Base-by-base conservation (phyloP, 345 rosid genomes). In the Melaleuca quinquenervia region DNA sequence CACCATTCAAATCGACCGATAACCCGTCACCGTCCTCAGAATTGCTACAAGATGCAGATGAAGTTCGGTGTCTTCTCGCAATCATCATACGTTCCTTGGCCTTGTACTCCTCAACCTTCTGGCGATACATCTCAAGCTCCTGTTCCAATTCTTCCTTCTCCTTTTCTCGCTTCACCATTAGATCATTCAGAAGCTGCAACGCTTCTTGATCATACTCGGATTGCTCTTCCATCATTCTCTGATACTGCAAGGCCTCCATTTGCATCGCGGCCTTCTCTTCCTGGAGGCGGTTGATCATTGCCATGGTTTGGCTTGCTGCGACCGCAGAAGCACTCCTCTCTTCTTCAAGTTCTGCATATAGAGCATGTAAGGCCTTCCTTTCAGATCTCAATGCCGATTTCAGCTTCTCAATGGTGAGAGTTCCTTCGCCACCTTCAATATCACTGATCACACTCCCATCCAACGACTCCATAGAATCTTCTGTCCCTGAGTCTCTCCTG, bases 181-280 rank as follows among this genome's bases (percentile, higher is more conserved):
- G 92, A 52, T 98, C 99, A 87, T 96, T 98, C 87, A 98, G 86
- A 45, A 95, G 86, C 93, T 94, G 98, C 93, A 96, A 87, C 15
- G 99, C 99, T 92, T 98, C 99, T 89, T 98, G 99, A 84, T 98
- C 99, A 21, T 95, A 98, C 87, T 96, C 99, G 0, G 98, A 89
- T 83, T 96, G 99, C 86, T 98, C 99, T 78, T 98, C 99, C 99
- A 98, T 98, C 99, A 98, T 96, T 85, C 99, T 91, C 90, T 98
- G 98, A 50, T 98, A 98, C 89, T 98, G 99, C 89, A 96, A 88
- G 26, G 99, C 99, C 86, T 98, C 99, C 99, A 98, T 98, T 94
- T 96, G 99, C 99, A 96, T 94, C 21, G 98, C 98, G 0, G 99
- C 98, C 89, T 95, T 98, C 92, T 98, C 99, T 87, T 98, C 99